Conservation (phyloP, 2,329 filamentous ascomycete genomes). For the Penicillium corylophilum region DNA sequence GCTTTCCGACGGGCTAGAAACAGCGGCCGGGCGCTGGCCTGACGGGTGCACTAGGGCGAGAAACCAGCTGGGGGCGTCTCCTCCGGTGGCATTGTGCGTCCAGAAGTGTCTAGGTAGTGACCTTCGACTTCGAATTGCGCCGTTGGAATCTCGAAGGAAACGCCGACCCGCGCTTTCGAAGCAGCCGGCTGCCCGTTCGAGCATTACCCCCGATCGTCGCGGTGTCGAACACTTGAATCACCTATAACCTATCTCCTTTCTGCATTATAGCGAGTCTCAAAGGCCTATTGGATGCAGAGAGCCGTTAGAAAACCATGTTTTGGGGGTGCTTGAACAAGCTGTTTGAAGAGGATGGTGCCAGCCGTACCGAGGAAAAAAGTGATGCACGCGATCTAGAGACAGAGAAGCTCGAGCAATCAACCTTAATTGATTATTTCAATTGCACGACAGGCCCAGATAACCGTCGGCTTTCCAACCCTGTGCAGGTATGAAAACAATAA, state of each 20-base stretch:
- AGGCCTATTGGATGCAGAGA: not conserved
- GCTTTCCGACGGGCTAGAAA: constrained; percentile 10
- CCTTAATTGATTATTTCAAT: not conserved
- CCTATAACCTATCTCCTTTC: constrained; percentile 18
- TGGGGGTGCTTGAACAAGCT: constrained; percentile 5
- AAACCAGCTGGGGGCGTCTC: constrained; percentile 36
- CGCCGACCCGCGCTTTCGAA: constrained; percentile 51
- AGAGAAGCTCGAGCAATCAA: not conserved
- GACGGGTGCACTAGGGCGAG: constrained; percentile 29
- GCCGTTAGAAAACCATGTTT: constrained; percentile 4
- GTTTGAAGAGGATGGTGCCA: constrained; percentile 16
- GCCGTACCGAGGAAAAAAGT: constrained; percentile 16
- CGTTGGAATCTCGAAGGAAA: constrained; percentile 43
- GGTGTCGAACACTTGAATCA: constrained; percentile 28
- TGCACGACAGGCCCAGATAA: not conserved
- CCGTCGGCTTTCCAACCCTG: not conserved
- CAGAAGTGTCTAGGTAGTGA: constrained; percentile 39
- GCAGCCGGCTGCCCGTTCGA: constrained; percentile 52
- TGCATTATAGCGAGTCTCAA: constrained; percentile 29
- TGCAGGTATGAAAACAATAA: not conserved
- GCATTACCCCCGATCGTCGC: constrained; percentile 46
- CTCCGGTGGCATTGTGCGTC: constrained; percentile 30
- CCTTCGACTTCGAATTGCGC: constrained; percentile 37
- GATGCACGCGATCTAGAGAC: not conserved
- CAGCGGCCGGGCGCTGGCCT: constrained; percentile 16